Evolutionary conservation across 495 filamentous ascomycete species (phyloP).

Genomic region (Staphylotrichum longicolle): DNA sequence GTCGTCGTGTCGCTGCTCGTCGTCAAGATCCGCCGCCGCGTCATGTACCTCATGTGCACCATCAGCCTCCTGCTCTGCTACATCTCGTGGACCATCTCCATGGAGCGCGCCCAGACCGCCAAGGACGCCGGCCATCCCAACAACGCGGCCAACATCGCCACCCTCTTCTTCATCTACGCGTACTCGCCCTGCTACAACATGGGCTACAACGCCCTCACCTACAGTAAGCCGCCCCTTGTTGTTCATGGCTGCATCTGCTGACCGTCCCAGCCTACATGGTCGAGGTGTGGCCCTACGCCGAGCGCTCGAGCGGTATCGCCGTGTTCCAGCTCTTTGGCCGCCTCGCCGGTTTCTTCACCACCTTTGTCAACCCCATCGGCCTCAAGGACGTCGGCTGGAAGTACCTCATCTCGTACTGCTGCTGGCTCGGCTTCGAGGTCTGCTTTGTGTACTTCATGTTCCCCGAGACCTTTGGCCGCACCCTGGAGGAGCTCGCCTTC

Average conservation of each 20-base stretch:
- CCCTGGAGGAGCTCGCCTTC: constrained; percentile 64
- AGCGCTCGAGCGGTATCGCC: constrained; percentile 59
- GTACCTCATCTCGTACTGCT: constrained; percentile 52
- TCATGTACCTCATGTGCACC: constrained; percentile 53
- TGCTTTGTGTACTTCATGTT: constrained; percentile 62
- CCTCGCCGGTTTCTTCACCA: constrained; percentile 47
- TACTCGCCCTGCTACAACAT: constrained; percentile 65
- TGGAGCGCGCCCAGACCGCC: constrained; percentile 50
- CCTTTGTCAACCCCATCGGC: constrained; percentile 65
- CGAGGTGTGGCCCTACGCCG: constrained; percentile 62
- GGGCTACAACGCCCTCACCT: constrained; percentile 67
- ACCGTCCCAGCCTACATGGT: constrained; percentile 38
- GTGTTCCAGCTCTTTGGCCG: constrained; percentile 62
- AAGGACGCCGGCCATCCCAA: constrained; percentile 38
- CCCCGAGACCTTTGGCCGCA: constrained; percentile 61
- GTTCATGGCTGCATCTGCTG: not conserved
- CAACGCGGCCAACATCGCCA: constrained; percentile 43
- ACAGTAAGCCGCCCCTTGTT: constrained; percentile 45
- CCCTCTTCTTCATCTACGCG: constrained; percentile 60
- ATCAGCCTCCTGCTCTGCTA: constrained; percentile 56
- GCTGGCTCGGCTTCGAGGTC: constrained; percentile 58
- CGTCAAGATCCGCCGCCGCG: constrained; percentile 51
- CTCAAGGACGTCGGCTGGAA: constrained; percentile 58
- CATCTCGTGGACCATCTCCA: constrained; percentile 59
- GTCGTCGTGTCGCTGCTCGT: constrained; percentile 53